Evolutionary conservation across 1,284 basidiomycete genomes (phyloP).

Genomic region (Tetrapyrgos nigripes): DNA sequence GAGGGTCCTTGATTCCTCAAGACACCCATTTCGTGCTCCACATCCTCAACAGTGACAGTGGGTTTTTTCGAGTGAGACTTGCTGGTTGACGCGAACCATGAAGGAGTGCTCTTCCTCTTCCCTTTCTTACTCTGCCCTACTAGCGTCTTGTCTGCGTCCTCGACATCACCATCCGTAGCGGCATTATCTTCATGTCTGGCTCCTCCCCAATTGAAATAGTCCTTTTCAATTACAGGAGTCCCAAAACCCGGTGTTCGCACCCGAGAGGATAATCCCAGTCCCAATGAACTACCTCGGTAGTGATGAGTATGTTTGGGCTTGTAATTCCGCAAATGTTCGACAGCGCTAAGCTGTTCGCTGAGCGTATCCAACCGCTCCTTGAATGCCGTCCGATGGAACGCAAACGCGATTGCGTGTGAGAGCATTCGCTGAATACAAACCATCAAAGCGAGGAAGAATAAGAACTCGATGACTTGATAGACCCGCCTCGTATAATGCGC

Average conservation of each 20-base stretch:
- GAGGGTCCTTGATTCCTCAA: neutral
- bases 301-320: slow-evolving; percentile 58
- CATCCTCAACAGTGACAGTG: slow-evolving; percentile 14
- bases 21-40: slow-evolving; percentile 15
- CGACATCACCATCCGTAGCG: slow-evolving; percentile 33
- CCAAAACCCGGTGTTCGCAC: slow-evolving; percentile 41
- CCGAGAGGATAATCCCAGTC: slow-evolving; percentile 18
- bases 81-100: slow-evolving; percentile 15
- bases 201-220: slow-evolving; percentile 31
- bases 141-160: slow-evolving; percentile 28
- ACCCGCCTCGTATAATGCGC: slow-evolving; percentile 65
- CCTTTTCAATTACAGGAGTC: slow-evolving; percentile 40
- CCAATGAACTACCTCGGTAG: neutral
- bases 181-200: slow-evolving; percentile 27
- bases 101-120: slow-evolving; percentile 20
- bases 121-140: slow-evolving; percentile 18
- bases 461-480: slow-evolving; percentile 65
- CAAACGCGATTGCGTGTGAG: slow-evolving; percentile 71
- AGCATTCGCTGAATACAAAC: slow-evolving; percentile 68
- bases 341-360: slow-evolving; percentile 58
- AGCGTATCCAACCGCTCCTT: slow-evolving; percentile 73
- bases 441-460: slow-evolving; percentile 73
- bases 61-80: slow-evolving; percentile 4
- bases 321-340: slow-evolving; percentile 76
- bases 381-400: slow-evolving; percentile 80